Percentiles rank a stretch among this genome's conserved stretches.
These are phyloP conservation scores for Dictyostelium brefeldianum DNA, from an alignment of 78 protist species.

Conservation along the genomic window DNA sequence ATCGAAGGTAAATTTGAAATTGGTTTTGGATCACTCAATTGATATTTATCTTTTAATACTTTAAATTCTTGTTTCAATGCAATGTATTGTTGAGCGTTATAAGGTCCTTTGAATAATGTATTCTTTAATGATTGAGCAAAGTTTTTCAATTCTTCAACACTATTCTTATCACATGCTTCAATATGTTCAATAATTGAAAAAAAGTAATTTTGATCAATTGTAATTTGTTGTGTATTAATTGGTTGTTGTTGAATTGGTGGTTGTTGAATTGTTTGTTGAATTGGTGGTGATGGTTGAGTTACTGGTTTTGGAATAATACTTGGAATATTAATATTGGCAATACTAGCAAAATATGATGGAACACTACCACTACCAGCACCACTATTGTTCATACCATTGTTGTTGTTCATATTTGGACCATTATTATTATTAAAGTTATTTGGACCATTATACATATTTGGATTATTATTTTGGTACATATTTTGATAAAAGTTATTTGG, in stretches of 20 bases:
- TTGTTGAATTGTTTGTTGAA: conserved; percentile 18
- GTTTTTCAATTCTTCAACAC: conserved; percentile 4
- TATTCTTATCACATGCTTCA: not conserved
- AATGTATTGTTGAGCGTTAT: conserved; percentile 8
- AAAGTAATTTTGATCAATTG: conserved; percentile 32
- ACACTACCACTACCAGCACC: not conserved
- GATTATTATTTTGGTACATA: not conserved
- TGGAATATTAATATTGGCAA: conserved; percentile 16
- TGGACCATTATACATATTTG: not conserved
- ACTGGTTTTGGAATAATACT: not conserved
- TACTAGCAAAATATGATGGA: conserved; percentile 11
- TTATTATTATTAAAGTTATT: not conserved
- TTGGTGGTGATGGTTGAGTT: conserved; percentile 9
- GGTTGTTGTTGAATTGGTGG: conserved; percentile 13
- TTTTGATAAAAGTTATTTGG: not conserved
- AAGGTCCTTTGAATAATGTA: conserved; percentile 12
- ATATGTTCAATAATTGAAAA: conserved; percentile 11
- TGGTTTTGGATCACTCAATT: not conserved
- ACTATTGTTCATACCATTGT: not conserved
- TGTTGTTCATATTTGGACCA: not conserved
- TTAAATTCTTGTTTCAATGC: conserved; percentile 28
- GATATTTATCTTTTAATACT: not conserved
- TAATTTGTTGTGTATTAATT: not conserved
- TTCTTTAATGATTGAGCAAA: not conserved
- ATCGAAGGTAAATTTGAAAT: not conserved